Evolutionary conservation across 225 moss, liverwort and hornwort species (phyloP).

Genomic region (Anthoceros angustus): DNA sequence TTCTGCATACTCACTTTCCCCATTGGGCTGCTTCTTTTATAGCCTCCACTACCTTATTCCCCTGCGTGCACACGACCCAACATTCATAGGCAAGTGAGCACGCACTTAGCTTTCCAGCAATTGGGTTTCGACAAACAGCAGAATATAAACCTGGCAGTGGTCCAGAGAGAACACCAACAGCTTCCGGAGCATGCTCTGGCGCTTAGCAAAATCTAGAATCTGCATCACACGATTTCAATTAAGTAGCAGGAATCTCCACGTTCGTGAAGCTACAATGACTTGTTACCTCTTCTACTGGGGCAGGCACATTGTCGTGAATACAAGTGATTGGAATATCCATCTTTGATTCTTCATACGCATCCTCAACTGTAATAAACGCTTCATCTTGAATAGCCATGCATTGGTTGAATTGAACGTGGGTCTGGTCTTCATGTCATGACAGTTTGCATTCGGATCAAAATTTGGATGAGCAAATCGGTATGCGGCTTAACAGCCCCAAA

Average conservation of each 20-base stretch:
- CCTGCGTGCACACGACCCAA: constrained; percentile 11
- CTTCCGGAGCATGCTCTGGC: constrained; percentile 29
- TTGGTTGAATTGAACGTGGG: too few species aligned
- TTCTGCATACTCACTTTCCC: constrained; percentile 24
- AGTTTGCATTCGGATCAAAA: too few species aligned
- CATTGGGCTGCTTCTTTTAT: constrained; percentile 36
- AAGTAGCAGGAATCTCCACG: background rate
- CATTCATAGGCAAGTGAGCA: background rate
- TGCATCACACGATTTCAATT: constrained; percentile 6
- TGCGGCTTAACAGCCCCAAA: too few species aligned
- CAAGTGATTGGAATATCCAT: constrained; percentile 34
- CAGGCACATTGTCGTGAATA: constrained; percentile 29
- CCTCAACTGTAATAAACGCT: constrained; percentile 19
- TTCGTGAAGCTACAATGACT: background rate
- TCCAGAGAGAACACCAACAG: constrained; percentile 36
- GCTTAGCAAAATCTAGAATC: constrained; percentile 33
- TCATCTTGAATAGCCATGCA: constrained; percentile 23
- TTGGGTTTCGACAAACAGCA: background rate
- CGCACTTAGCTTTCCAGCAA: background rate
- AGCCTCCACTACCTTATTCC: constrained; percentile 28
- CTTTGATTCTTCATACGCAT: constrained; percentile 32
- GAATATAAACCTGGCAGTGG: constrained; percentile 23
- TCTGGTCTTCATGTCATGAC: too few species aligned
- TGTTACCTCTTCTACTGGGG: constrained; percentile 30
- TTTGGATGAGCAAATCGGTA: too few species aligned